Percentiles rank a stretch among this genome's conserved stretches.
Evolutionary conservation across 1,139 yeast species (phyloP).

Genomic region (Candida dubliniensis): DNA sequence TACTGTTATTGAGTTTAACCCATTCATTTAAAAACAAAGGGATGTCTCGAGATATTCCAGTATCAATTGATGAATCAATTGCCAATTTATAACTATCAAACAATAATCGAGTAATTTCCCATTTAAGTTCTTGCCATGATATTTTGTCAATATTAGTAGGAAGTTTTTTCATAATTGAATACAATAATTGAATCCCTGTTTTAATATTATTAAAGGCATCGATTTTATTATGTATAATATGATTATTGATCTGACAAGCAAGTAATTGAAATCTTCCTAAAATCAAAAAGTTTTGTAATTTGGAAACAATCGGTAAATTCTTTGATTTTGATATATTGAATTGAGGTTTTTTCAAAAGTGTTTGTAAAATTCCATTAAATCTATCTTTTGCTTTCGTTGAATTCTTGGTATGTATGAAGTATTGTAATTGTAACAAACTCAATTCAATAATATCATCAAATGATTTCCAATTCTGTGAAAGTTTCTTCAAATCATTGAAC

Average conservation of each 20-base stretch:
- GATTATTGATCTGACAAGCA: constrained; percentile 23
- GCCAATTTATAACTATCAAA: constrained; percentile 34
- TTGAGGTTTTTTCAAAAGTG: constrained; percentile 30
- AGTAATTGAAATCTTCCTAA: constrained; percentile 37
- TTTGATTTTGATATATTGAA: constrained; percentile 20
- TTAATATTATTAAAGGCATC: constrained; percentile 32
- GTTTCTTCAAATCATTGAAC: constrained; percentile 16
- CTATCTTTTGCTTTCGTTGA: constrained; percentile 21
- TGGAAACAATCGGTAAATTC: constrained; percentile 22
- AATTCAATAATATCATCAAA: constrained; percentile 22
- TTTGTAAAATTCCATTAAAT: constrained; percentile 22
- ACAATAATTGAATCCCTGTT: constrained; percentile 41
- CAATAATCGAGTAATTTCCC: constrained; percentile 37
- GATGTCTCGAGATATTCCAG: constrained; percentile 58
- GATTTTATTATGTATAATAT: constrained; percentile 15
- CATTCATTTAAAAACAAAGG: constrained; percentile 51
- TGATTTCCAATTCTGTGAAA: constrained; percentile 16
- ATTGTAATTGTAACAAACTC: constrained; percentile 35
- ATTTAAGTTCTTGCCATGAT: constrained; percentile 26
- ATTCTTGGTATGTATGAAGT: constrained; percentile 19
- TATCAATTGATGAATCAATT: constrained; percentile 35
- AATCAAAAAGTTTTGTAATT: constrained; percentile 33
- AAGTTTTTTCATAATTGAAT: constrained; percentile 41
- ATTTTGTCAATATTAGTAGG: constrained; percentile 21
- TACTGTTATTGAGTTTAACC: constrained; percentile 29